Base-by-base conservation (phyloP, 2,329 filamentous ascomycete species). In the Xylaria sp. region DNA sequence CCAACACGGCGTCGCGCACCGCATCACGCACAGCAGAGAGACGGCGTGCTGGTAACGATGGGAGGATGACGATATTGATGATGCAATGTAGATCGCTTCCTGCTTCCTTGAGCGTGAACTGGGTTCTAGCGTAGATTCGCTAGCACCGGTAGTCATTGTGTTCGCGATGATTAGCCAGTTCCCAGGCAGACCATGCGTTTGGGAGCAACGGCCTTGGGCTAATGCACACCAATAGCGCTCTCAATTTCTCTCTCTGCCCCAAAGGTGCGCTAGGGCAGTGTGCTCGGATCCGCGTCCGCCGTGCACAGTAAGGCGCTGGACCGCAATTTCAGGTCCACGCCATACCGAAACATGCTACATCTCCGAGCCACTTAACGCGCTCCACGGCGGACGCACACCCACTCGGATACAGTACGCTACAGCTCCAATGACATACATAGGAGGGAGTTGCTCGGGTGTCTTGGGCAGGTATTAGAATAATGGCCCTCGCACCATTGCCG, bases 311-410 rank as follows among this genome's bases (percentile, higher is more conserved):
- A 49, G 43, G 53, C 37, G 37, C 43, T 46, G 44, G 40, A 54
- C 40, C 37, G 29, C 19, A 60, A 60, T 61, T 53, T 60, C 48
- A 54, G 38, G 23, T 23, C 57, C 40, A 63, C 54, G 51, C 62
- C 55, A 64, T 58, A 59, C 62, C 56, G 41, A 57, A 53, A 60
- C 56, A 49, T 62, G 58, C 46, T 47, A 62, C 47, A 54, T 54
- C 40, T 37, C 56, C 46, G 57, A 58, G 46, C 65, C 63, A 67
- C 63, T 67, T 67, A 66, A 67, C 63, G 63, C 63, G 63, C 62
- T 63, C 58, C 48, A 25, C 46, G 47, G 44, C 59, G 54, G 33
- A 49, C 47, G 51, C 60, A 46, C 54, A 40, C 58, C 33, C 41
- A 58, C 54, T 43, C 58, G 47, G 35, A 47, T 56, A 58, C 52